phyloP scores from a whole-genome alignment of 768 basidiomycete genomes.

The Trametes villosa region DNA sequence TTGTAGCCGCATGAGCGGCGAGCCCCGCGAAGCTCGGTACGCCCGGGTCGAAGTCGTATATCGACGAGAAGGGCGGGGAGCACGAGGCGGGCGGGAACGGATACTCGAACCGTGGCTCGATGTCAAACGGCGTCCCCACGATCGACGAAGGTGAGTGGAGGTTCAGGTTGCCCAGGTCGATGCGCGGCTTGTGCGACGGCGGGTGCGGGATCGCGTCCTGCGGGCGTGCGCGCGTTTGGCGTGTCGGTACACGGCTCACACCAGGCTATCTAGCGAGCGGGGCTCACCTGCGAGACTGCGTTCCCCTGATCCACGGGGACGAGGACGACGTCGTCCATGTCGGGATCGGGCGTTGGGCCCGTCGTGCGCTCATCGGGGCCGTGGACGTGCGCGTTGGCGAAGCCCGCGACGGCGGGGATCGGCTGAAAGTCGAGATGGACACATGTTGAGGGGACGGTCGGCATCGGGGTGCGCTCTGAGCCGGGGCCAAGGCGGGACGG shows the following conservation, averaged over 20 bases:
- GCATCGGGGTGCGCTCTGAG: conserved; percentile 23
- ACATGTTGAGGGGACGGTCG: conserved; percentile 30
- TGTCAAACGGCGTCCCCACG: conserved; percentile 39
- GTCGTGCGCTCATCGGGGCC: conserved; percentile 6
- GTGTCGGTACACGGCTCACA: neutral
- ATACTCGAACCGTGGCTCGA: conserved; percentile 39
- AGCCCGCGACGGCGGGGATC: no score
- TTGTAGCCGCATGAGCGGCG: neutral
- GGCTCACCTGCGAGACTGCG: conserved; percentile 28
- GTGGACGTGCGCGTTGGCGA: no score
- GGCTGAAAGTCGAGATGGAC: conserved; percentile 15
- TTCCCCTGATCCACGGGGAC: conserved; percentile 28
- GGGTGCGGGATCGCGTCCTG: neutral
- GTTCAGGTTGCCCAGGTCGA: conserved; percentile 27
- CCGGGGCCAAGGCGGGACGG: neutral
- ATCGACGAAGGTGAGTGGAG: conserved; percentile 39
- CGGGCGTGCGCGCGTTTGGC: neutral
- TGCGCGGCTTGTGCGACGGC: conserved; percentile 24
- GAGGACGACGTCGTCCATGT: conserved; percentile 32
- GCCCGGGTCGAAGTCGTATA: conserved; percentile 13
- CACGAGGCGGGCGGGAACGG: conserved; percentile 31
- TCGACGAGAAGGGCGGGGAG: conserved; percentile 12
- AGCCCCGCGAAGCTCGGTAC: conserved; percentile 3
- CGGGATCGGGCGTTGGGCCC: conserved; percentile 36
- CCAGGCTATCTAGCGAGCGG: neutral